Conservation (phyloP, 2,329 filamentous ascomycete species). For the Thielaviopsis musarum region DNA sequence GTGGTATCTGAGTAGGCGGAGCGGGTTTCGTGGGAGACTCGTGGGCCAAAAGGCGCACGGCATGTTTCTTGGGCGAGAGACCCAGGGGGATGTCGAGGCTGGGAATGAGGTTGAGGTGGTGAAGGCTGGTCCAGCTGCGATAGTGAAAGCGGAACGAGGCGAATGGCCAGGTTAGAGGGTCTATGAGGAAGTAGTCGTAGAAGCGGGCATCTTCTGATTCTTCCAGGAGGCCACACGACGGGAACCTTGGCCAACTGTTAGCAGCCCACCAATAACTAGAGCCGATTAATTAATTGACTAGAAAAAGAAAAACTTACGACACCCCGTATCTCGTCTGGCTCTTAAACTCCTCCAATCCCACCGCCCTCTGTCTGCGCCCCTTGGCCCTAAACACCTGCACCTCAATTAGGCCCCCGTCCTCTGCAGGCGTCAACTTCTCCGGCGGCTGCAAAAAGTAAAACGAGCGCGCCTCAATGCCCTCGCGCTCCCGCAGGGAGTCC, state of each 20-base stretch:
- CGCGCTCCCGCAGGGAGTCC: slow-evolving; percentile 14
- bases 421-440: slow-evolving; percentile 24
- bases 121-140: slow-evolving; percentile 32
- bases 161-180: slow-evolving; percentile 34
- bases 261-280: neutral
- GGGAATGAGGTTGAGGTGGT: slow-evolving; percentile 30
- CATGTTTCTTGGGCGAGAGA: neutral
- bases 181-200: slow-evolving; percentile 35
- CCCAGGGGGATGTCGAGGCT: slow-evolving; percentile 8
- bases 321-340: slow-evolving; percentile 35
- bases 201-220: slow-evolving; percentile 32
- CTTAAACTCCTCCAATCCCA: slow-evolving; percentile 27
- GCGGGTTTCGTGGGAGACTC: neutral
- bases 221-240: slow-evolving; percentile 35
- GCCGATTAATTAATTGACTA: no score
- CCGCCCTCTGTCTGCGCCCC: slow-evolving; percentile 26
- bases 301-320: slow-evolving; percentile 30
- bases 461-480: slow-evolving; percentile 31
- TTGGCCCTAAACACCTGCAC: slow-evolving; percentile 35
- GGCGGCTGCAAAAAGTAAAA: slow-evolving; percentile 31
- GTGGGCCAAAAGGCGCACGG: neutral
- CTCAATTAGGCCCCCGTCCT: slow-evolving; percentile 39
- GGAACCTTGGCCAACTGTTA: slow-evolving; percentile 24
- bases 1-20: neutral
- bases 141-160: slow-evolving; percentile 40